Percentiles rank a stretch among this genome's conserved stretches.
These are phyloP conservation scores for Exophiala bonariae DNA, from an alignment of 2,329 filamentous ascomycete species.

Conservation along the genomic window DNA sequence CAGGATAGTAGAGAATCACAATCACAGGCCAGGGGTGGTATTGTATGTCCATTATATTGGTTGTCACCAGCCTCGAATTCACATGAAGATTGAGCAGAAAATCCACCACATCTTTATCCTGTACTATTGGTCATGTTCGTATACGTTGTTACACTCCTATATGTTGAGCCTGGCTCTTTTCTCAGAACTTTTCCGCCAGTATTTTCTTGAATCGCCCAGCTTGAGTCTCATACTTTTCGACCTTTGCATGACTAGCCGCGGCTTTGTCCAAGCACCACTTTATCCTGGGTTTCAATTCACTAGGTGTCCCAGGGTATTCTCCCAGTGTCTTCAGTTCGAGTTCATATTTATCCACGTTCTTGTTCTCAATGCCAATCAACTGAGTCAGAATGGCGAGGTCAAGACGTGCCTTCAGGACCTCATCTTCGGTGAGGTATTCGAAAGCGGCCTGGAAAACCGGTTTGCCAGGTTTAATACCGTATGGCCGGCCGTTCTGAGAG, in stretches of 20 bases:
- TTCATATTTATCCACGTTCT: constrained; percentile 76
- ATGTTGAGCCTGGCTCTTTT: too few species aligned
- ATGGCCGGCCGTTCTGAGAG: constrained; percentile 72
- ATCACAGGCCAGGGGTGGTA: too few species aligned
- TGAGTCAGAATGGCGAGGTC: constrained; percentile 70
- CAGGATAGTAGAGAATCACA: too few species aligned
- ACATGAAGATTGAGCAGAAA: too few species aligned
- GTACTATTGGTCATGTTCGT: too few species aligned
- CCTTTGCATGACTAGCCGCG: constrained; percentile 69
- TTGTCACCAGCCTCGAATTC: too few species aligned
- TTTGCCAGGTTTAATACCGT: constrained; percentile 74
- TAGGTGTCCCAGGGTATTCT: constrained; percentile 67
- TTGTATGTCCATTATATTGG: too few species aligned
- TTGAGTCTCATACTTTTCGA: constrained; percentile 72
- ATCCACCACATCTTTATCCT: too few species aligned
- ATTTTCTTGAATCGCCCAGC: constrained; percentile 72
- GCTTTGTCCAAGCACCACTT: constrained; percentile 75
- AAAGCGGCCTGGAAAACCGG: constrained; percentile 88
- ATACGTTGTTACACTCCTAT: too few species aligned
- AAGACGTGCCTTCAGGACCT: constrained; percentile 71
- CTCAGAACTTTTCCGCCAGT: constrained; percentile 54
- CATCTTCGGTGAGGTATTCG: constrained; percentile 67
- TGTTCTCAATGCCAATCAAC: constrained; percentile 69
- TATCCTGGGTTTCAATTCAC: constrained; percentile 65
- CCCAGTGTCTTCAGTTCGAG: constrained; percentile 72